These are phyloP conservation scores for Meira nashicola DNA, from an alignment of 1,284 basidiomycete species.

Conservation along the genomic window DNA sequence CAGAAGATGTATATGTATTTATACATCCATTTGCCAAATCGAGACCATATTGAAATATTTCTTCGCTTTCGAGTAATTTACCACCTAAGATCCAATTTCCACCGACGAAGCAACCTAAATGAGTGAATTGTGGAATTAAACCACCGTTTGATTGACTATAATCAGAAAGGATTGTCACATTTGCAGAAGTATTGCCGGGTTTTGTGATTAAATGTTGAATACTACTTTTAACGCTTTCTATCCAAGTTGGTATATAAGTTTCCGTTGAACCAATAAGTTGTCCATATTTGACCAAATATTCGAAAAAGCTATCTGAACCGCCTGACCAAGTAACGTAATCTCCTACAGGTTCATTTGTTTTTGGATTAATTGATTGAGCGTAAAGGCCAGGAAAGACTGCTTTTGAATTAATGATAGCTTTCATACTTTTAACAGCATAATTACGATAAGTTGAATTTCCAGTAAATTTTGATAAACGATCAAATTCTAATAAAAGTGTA, in stretches of 20 bases:
- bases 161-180: slow-evolving; percentile 32
- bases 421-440: slow-evolving; percentile 30
- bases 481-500: slow-evolving; percentile 40
- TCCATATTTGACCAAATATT: slow-evolving; percentile 42
- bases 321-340: slow-evolving; percentile 44
- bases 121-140: slow-evolving; percentile 28
- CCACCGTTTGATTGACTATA: slow-evolving; percentile 25
- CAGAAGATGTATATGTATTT: slow-evolving; percentile 30
- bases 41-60: slow-evolving; percentile 32
- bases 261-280: slow-evolving; percentile 27
- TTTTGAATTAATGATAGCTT: slow-evolving; percentile 26
- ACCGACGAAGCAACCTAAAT: slow-evolving; percentile 40
- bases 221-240: slow-evolving; percentile 23
- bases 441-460: slow-evolving; percentile 29
- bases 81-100: slow-evolving; percentile 45
- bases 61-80: slow-evolving; percentile 24
- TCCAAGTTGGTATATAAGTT: slow-evolving; percentile 36
- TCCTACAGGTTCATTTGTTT: slow-evolving; percentile 10
- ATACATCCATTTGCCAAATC: slow-evolving; percentile 26
- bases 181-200: slow-evolving; percentile 17
- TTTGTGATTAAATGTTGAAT: slow-evolving; percentile 32
- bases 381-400: slow-evolving; percentile 34
- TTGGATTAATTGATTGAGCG: slow-evolving; percentile 25
- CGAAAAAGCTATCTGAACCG: slow-evolving; percentile 42
- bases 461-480: slow-evolving; percentile 33